Evolutionary conservation across 2,329 filamentous ascomycete genomes (phyloP).

Genomic region (Penicillium sp.): DNA sequence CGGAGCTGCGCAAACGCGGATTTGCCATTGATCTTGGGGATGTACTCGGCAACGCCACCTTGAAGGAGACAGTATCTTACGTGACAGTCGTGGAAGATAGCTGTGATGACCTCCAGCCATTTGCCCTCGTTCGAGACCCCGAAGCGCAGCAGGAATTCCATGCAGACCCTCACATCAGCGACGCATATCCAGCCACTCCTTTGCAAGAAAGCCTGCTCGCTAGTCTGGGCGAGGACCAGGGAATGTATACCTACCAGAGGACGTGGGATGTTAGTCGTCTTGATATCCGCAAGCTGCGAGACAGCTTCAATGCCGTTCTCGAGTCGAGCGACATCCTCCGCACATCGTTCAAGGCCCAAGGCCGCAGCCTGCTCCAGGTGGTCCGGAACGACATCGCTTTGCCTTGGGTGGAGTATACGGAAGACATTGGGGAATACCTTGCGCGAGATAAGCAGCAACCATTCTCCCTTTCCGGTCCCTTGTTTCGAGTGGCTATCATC

Average conservation of each 20-base stretch:
- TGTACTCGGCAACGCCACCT: constrained; percentile 4
- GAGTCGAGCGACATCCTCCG: constrained; percentile 5
- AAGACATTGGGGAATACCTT: constrained; percentile 11
- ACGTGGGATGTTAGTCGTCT: constrained; percentile 2
- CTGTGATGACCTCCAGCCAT: not conserved
- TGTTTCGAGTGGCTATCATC: constrained; percentile 14
- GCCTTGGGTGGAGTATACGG: constrained; percentile 9
- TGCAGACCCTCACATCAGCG: not conserved
- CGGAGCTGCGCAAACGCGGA: not conserved
- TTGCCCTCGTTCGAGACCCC: not conserved
- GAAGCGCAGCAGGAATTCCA: not conserved
- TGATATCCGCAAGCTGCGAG: constrained; percentile 1
- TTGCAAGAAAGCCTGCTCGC: constrained; percentile 9
- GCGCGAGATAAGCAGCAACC: not conserved
- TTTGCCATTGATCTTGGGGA: constrained; percentile 6
- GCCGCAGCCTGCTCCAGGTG: constrained; percentile 10
- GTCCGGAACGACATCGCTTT: constrained; percentile 4
- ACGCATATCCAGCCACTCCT: constrained; percentile 8
- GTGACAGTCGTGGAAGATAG: not conserved
- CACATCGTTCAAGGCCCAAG: constrained; percentile 10
- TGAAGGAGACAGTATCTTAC: not conserved
- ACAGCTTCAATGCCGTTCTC: constrained; percentile 3
- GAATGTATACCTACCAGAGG: constrained; percentile 7
- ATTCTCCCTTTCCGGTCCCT: constrained; percentile 9
- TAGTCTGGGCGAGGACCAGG: not conserved